Conservation (phyloP, 169 alveolate species). For the Cardiosporidium cionae region DNA sequence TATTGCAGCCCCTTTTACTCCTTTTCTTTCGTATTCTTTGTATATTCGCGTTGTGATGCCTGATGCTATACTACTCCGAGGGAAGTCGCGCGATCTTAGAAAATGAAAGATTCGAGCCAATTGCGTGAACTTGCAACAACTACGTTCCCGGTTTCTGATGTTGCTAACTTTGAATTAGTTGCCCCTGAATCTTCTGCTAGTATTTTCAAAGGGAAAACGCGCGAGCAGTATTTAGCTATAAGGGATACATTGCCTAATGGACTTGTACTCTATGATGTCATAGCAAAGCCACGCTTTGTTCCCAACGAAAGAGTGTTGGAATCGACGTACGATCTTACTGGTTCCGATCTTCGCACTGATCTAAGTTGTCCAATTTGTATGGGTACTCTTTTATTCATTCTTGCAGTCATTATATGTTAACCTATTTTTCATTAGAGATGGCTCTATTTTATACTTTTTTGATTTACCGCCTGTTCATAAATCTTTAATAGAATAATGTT, state of each 20-base stretch:
- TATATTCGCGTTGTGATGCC: no score
- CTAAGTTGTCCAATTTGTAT: constrained; percentile 19
- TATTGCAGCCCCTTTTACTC: no score
- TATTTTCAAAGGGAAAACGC: constrained; percentile 10
- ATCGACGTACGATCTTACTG: background rate
- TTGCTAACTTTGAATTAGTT: no score
- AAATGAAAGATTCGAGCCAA: no score
- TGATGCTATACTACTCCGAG: no score
- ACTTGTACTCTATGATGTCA: background rate
- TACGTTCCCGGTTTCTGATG: no score
- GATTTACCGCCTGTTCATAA: background rate
- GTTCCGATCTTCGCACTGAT: background rate
- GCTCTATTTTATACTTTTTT: no score
- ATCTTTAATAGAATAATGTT: background rate
- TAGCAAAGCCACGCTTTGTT: background rate
- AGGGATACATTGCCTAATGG: background rate
- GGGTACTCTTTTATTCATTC: background rate
- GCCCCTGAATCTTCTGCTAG: no score
- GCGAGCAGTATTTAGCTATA: background rate
- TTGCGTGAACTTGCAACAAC: no score
- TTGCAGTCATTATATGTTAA: background rate
- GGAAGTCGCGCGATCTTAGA: no score
- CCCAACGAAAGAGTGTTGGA: background rate
- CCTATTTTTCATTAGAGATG: background rate
- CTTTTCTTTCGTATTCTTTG: no score